A percentile compares a stretch with the other conserved stretches of the same genome.
phyloP scores from a whole-genome alignment of 768 basidiomycete genomes.

The Tremella fuciformis region DNA sequence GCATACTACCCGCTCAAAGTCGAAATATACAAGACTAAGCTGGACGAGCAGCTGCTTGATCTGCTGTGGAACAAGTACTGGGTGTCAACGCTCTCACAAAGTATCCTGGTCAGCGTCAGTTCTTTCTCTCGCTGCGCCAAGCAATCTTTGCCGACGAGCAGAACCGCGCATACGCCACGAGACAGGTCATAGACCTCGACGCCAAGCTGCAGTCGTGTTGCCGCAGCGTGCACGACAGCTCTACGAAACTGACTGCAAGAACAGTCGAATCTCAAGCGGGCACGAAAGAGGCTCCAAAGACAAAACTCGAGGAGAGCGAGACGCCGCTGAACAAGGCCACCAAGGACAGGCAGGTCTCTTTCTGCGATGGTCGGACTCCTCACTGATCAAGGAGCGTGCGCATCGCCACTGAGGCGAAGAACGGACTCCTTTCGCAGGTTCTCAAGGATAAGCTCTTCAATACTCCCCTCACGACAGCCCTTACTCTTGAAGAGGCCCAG shows the following conservation, averaged over 20 bases:
- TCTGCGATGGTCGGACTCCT: neutral
- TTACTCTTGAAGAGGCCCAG: conserved; percentile 19
- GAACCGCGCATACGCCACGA: conserved; percentile 92
- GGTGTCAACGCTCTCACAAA: conserved; percentile 94
- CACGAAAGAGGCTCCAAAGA: conserved; percentile 73
- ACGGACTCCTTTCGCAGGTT: conserved; percentile 88
- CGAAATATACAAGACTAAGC: conserved; percentile 85
- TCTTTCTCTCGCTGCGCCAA: neutral
- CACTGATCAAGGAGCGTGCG: conserved; percentile 62
- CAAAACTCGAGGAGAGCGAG: conserved; percentile 70
- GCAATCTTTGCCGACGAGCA: conserved; percentile 47
- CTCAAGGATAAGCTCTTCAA: conserved; percentile 86
- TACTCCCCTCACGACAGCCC: conserved; percentile 21
- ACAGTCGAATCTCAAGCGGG: conserved; percentile 4
- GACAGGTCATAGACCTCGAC: conserved; percentile 83
- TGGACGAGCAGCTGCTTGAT: conserved; percentile 83
- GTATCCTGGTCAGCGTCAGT: conserved; percentile 80
- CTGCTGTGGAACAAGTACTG: conserved; percentile 99
- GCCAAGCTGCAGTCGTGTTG: conserved; percentile 63
- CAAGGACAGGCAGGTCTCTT: conserved; percentile 68
- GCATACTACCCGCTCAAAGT: conserved; percentile 94
- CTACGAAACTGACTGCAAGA: neutral
- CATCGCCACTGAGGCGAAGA: conserved; percentile 85
- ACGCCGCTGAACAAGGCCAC: conserved; percentile 84
- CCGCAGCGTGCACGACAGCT: neutral